Evolutionary conservation across 345 rosid species (phyloP).

Genomic region (Anastatica hierochuntica): DNA sequence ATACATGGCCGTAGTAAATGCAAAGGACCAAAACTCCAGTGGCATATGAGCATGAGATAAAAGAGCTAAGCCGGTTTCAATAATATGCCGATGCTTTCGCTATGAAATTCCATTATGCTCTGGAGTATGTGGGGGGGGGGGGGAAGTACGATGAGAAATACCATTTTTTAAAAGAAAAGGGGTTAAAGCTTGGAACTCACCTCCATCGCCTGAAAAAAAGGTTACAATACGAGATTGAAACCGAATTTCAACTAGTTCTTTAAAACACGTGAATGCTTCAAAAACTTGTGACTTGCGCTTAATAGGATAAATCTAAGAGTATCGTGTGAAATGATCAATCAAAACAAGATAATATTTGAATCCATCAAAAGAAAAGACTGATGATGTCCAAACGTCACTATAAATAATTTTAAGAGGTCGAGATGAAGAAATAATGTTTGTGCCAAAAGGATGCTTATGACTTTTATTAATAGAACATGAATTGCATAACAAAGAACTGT

Average conservation of each 20-base stretch:
- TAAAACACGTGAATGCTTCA: background rate
- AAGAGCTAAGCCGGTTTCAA: background rate
- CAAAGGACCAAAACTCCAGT: background rate
- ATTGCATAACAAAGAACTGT: background rate
- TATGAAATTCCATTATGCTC: background rate
- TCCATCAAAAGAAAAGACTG: background rate
- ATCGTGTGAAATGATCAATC: background rate
- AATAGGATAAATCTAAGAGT: background rate
- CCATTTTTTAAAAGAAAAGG: background rate
- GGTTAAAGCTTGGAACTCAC: background rate
- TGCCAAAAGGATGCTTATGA: background rate
- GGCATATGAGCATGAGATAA: background rate
- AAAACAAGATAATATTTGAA: background rate
- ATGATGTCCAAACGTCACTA: background rate
- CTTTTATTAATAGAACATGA: background rate
- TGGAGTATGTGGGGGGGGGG: background rate
- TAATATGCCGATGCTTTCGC: background rate
- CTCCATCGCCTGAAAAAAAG: background rate
- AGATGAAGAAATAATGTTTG: background rate
- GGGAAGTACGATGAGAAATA: background rate
- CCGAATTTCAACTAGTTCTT: background rate
- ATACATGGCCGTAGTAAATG: background rate
- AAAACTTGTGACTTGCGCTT: background rate
- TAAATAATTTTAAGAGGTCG: background rate
- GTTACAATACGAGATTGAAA: background rate